Base-by-base conservation (phyloP, 768 basidiomycete genomes). In the Chalciporus sphaerocephalus region DNA sequence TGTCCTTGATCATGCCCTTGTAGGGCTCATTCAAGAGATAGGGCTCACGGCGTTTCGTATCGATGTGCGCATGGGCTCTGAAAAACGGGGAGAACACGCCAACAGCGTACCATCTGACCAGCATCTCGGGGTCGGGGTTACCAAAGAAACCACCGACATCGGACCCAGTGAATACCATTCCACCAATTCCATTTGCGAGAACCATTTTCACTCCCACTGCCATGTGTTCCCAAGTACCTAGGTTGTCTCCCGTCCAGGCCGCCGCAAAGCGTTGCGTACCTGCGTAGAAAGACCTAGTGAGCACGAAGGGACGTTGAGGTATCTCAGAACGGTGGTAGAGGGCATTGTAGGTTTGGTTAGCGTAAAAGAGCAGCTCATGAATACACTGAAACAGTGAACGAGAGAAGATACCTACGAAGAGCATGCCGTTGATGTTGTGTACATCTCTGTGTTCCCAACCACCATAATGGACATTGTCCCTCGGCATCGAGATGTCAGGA, bases 141-240 rank as follows among this genome's bases (percentile, higher is more conserved):
- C 95, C 94, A 60, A 98, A 98, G 83, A 98, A 99, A 13, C 96
- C 96, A 16, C 96, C 95, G 42, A 98, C 93, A 58, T 99, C 96
- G 50, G 96, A 85, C 53, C 96, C 96, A 18, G 81, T 74, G 62
- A 94, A 99, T 22, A 83, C 78, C 81, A 97, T 87, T 17, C 96
- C 95, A 7, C 80, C 92, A 36, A 99, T 82, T 33, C 84, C 83
- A 57, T 90, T 87, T 10, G 90, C 76, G 25, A 99, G 72, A 2
- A 94, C 83, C 87, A 99, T 98, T 64, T 94, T 88, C 48, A 95
- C 75, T 12, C 92, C 91, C 15, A 90, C 89, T 9, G 81, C 80
- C 82, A 99, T 93, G 60, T 99, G 96, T 47, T 93, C 92, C 96
- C 96, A 99, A 1, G 90, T 92, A 15, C 95, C 92, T 21, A 95